A percentile compares a stretch with the other conserved stretches of the same genome.
phyloP scores from a whole-genome alignment of 768 basidiomycete genomes.

The Paxillus ammoniavirescens region DNA sequence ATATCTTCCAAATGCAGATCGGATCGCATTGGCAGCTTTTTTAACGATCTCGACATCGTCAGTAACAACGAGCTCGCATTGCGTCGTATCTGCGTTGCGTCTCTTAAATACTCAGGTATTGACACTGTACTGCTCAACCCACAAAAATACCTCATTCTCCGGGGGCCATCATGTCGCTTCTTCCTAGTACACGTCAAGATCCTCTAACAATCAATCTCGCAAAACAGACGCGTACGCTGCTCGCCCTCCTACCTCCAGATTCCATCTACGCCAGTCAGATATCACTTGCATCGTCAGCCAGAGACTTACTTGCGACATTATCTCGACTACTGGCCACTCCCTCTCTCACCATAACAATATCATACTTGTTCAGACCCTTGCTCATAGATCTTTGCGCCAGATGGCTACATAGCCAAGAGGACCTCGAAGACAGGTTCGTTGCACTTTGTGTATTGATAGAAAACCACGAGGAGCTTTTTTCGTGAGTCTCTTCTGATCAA shows the following conservation, averaged over 20 bases:
- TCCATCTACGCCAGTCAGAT: conserved; percentile 41
- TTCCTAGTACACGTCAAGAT: conserved; percentile 36
- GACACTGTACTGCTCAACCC: background rate
- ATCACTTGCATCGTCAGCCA: conserved; percentile 36
- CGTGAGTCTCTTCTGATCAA: conserved; percentile 43
- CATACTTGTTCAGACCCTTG: conserved; percentile 71
- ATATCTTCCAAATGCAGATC: background rate
- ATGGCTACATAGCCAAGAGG: conserved; percentile 64
- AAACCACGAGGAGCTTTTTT: conserved; percentile 68
- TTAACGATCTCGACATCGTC: background rate
- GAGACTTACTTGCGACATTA: conserved; percentile 49
- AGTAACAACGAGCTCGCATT: background rate
- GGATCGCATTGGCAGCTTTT: background rate
- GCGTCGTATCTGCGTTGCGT: background rate
- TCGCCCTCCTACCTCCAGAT: conserved; percentile 42
- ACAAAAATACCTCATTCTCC: background rate
- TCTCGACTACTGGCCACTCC: conserved; percentile 62
- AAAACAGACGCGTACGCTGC: conserved; percentile 49
- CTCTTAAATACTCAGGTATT: background rate
- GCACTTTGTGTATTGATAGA: conserved; percentile 66
- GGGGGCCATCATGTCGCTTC: conserved; percentile 9
- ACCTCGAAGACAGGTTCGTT: conserved; percentile 49
- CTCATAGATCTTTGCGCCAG: conserved; percentile 76
- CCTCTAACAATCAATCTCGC: conserved; percentile 59
- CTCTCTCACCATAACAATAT: conserved; percentile 60